These are phyloP conservation scores for Calycina marina DNA, from an alignment of 2,329 filamentous ascomycete species.

Conservation along the genomic window DNA sequence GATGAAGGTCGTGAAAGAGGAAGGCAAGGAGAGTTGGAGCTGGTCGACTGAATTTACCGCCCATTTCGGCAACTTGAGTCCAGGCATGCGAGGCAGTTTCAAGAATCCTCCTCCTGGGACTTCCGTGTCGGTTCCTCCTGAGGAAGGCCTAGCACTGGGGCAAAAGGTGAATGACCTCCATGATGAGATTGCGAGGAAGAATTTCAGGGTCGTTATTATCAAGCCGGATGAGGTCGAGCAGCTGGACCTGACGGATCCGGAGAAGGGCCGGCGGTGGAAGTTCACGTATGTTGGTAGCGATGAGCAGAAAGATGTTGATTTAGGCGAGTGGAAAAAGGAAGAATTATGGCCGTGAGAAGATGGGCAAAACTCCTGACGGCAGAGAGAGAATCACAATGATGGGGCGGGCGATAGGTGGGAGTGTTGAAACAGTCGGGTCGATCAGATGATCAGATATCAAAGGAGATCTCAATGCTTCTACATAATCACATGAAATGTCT, in stretches of 20 bases:
- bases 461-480: too few species aligned
- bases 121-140: conserved; percentile 36
- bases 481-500: too few species aligned
- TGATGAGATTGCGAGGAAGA: conserved; percentile 47
- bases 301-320: conserved; percentile 31
- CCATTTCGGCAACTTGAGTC: conserved; percentile 81
- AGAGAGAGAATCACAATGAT: too few species aligned
- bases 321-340: conserved; percentile 35
- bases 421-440: too few species aligned
- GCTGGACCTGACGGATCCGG: conserved; percentile 44
- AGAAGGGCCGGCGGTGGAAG: conserved; percentile 37
- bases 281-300: conserved; percentile 38
- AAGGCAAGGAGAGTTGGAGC: conserved; percentile 35
- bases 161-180: conserved; percentile 47
- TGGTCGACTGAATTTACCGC: conserved; percentile 70
- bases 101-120: conserved; percentile 56
- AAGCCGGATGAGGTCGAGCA: conserved; percentile 55
- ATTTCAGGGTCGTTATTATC: conserved; percentile 76
- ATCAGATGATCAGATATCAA: too few species aligned
- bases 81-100: conserved; percentile 54
- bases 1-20: conserved; percentile 40
- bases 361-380: too few species aligned
- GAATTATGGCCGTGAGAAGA: conserved; percentile 22
- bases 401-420: too few species aligned
- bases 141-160: conserved; percentile 30